phyloP scores from a whole-genome alignment of 169 alveolate species.

The Plasmodium inui region DNA sequence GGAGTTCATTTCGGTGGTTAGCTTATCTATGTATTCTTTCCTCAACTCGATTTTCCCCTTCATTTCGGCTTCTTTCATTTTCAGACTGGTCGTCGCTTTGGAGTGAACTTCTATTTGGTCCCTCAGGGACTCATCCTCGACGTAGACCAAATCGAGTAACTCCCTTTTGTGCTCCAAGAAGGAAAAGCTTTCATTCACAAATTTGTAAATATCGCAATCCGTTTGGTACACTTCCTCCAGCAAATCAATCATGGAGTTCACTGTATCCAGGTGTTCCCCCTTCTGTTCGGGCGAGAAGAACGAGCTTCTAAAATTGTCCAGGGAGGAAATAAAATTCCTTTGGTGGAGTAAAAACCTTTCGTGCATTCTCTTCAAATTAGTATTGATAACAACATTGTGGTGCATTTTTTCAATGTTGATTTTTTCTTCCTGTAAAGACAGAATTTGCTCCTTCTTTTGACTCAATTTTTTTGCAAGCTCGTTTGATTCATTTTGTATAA shows the following conservation, averaged over 20 bases:
- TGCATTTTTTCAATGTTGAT: constrained; percentile 54
- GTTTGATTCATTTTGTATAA: constrained; percentile 27
- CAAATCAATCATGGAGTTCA: background rate
- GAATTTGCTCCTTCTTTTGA: constrained; percentile 49
- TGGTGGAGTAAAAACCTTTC: constrained; percentile 47
- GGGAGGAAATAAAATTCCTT: background rate
- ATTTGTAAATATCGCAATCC: constrained; percentile 15
- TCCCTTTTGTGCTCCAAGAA: background rate
- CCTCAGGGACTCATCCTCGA: constrained; percentile 2
- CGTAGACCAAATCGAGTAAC: constrained; percentile 3
- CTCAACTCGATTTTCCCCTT: constrained; percentile 54
- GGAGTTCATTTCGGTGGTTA: constrained; percentile 74
- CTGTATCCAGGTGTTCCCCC: background rate
- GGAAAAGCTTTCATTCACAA: constrained; percentile 24
- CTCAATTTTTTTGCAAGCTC: constrained; percentile 18
- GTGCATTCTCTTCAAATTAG: constrained; percentile 40
- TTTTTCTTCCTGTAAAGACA: constrained; percentile 59
- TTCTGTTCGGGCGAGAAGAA: background rate
- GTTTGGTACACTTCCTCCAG: constrained; percentile 11
- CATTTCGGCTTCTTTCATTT: constrained; percentile 77
- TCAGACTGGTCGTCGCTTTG: constrained; percentile 21
- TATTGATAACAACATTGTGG: constrained; percentile 48
- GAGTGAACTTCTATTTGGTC: constrained; percentile 33
- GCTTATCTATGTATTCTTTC: constrained; percentile 61
- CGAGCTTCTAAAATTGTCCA: background rate